These are phyloP conservation scores for Hanseniaspora clermontiae DNA, from an alignment of 805 yeast species.

Conservation along the genomic window DNA sequence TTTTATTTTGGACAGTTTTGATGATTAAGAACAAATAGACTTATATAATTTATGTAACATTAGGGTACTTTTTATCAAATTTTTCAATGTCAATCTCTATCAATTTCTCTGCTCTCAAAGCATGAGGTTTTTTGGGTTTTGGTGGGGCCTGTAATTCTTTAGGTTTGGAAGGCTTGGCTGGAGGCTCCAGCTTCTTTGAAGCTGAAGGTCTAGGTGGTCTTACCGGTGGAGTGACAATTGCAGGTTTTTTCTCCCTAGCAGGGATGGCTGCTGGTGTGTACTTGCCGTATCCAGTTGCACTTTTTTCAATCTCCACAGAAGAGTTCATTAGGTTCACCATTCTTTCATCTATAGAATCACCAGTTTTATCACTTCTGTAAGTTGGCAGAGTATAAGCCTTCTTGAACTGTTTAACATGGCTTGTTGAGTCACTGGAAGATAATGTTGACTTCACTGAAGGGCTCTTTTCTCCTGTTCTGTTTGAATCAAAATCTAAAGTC, in stretches of 20 bases:
- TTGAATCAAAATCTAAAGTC: background rate
- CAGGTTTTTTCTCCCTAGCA: conserved; percentile 8
- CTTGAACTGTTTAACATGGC: background rate
- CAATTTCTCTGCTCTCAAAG: conserved; percentile 25
- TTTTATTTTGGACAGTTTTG: conserved; percentile 66
- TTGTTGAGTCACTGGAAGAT: background rate
- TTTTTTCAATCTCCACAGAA: conserved; percentile 33
- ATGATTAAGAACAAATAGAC: conserved; percentile 30
- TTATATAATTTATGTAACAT: background rate
- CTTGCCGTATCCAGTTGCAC: conserved; percentile 75
- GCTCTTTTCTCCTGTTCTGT: background rate
- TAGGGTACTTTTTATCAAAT: conserved; percentile 8
- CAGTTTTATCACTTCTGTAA: conserved; percentile 10
- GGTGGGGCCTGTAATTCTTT: conserved; percentile 35
- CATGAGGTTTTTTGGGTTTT: conserved; percentile 52
- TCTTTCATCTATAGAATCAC: conserved; percentile 40
- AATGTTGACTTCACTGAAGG: conserved; percentile 6
- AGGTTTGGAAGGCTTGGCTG: conserved; percentile 14
- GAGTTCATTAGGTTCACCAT: conserved; percentile 36
- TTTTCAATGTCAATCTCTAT: conserved; percentile 14
- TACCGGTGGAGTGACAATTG: conserved; percentile 16
- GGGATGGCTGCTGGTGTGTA: conserved; percentile 36
- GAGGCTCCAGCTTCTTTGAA: background rate
- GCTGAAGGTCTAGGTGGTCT: conserved; percentile 21
- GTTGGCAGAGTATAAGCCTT: background rate